Percentiles rank a stretch among this genome's conserved stretches.
Evolutionary conservation across 2,329 filamentous ascomycete genomes (phyloP).

Genomic region (Teratosphaeria destructans): DNA sequence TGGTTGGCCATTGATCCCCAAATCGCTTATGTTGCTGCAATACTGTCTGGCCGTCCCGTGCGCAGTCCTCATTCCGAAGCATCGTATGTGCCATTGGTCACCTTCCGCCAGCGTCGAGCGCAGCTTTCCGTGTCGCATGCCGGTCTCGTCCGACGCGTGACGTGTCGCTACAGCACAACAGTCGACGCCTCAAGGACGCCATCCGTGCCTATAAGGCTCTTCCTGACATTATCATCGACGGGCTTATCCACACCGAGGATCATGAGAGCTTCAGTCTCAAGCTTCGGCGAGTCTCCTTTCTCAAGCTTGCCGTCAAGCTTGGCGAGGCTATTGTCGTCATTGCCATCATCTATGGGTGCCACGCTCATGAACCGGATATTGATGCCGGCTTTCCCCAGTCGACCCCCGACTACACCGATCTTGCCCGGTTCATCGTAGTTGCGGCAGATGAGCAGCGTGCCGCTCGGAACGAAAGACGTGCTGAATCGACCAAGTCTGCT

Average conservation of each 20-base stretch:
- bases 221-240: slow-evolving; percentile 47
- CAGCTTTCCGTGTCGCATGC: too few species aligned
- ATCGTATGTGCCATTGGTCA: too few species aligned
- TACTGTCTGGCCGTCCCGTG: too few species aligned
- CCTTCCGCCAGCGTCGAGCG: too few species aligned
- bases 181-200: slow-evolving; percentile 45
- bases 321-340: not conserved
- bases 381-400: slow-evolving; percentile 58
- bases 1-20: too few species aligned
- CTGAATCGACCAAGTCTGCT: slow-evolving; percentile 63
- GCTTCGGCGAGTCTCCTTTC: slow-evolving; percentile 11
- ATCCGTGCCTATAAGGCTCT: slow-evolving; percentile 38
- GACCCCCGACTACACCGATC: slow-evolving; percentile 67
- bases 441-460: slow-evolving; percentile 64
- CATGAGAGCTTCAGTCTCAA: slow-evolving; percentile 63
- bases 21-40: too few species aligned
- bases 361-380: slow-evolving; percentile 79
- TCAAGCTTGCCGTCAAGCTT: slow-evolving; percentile 6
- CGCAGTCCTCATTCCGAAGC: too few species aligned
- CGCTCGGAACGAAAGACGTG: slow-evolving; percentile 62
- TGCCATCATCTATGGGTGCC: slow-evolving; percentile 39
- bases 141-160: too few species aligned
- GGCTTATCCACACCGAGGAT: slow-evolving; percentile 63
- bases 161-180: slow-evolving; percentile 33
- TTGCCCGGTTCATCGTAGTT: slow-evolving; percentile 76